Conservation (phyloP, 495 filamentous ascomycete genomes). For the Aspergillus sclerotiicarbonarius region DNA sequence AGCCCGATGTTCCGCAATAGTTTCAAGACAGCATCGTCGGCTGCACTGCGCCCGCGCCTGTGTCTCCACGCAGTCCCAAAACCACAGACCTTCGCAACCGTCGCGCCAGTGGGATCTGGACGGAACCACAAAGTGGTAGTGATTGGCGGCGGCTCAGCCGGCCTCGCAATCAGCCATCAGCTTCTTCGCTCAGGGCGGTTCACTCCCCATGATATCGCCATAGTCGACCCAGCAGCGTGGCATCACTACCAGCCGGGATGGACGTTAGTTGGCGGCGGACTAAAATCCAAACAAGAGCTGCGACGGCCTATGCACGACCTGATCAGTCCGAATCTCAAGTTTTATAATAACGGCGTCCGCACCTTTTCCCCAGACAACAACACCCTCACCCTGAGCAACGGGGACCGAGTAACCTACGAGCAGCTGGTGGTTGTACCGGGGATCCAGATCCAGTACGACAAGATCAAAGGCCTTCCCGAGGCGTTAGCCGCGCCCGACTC, state of each 20-base stretch:
- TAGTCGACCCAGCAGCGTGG: slow-evolving; percentile 61
- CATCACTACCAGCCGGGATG: slow-evolving; percentile 73
- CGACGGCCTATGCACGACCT: slow-evolving; percentile 50
- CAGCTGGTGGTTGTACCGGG: slow-evolving; percentile 65
- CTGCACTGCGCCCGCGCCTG: no score
- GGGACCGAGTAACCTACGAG: slow-evolving; percentile 59
- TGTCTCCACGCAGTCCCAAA: no score
- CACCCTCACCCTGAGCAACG: slow-evolving; percentile 55
- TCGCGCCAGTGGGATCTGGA: slow-evolving; percentile 34
- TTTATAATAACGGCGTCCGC: slow-evolving; percentile 54
- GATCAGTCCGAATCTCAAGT: slow-evolving; percentile 58
- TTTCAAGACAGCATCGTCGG: no score
- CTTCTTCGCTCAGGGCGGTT: slow-evolving; percentile 56
- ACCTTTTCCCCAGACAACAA: slow-evolving; percentile 58
- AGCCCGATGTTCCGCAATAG: no score
- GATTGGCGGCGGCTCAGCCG: slow-evolving; percentile 62
- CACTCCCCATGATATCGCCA: slow-evolving; percentile 59
- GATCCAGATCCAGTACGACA: slow-evolving; percentile 53
- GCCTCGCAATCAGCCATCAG: slow-evolving; percentile 61
- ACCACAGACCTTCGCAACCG: slow-evolving; percentile 33
- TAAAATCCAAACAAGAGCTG: slow-evolving; percentile 56
- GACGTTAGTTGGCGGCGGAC: slow-evolving; percentile 66
- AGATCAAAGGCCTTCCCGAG: slow-evolving; percentile 59
- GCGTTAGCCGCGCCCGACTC: slow-evolving; percentile 55
- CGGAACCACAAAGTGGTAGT: slow-evolving; percentile 61